These are phyloP conservation scores for Parastagonospora nodorum DNA, from an alignment of 2,329 filamentous ascomycete species.

Conservation along the genomic window DNA sequence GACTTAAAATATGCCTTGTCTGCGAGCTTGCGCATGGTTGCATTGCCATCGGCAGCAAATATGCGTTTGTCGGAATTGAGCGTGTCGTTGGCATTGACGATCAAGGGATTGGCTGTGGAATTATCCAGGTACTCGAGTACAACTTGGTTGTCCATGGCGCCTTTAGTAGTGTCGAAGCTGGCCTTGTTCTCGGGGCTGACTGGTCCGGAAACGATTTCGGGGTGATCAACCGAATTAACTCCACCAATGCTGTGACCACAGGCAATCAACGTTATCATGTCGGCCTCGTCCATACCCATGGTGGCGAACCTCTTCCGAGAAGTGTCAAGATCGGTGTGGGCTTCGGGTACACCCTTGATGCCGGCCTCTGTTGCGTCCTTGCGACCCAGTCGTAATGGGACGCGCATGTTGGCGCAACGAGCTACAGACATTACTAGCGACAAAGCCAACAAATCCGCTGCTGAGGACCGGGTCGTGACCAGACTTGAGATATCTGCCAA, in stretches of 20 bases:
- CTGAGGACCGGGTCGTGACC: conserved; percentile 22
- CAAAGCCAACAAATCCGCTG: conserved; percentile 41
- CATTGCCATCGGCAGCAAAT: conserved; percentile 36
- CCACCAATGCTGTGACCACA: conserved; percentile 45
- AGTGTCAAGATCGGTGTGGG: conserved; percentile 38
- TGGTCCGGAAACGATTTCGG: conserved; percentile 34
- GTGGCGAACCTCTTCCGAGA: conserved; percentile 34
- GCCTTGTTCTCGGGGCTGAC: conserved; percentile 26
- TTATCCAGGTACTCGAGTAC: conserved; percentile 40
- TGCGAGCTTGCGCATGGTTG: conserved; percentile 35
- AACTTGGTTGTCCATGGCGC: conserved; percentile 34
- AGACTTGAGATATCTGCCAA: conserved; percentile 34
- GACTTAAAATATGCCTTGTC: conserved; percentile 22
- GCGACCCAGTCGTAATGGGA: conserved; percentile 39
- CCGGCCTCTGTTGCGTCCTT: conserved; percentile 40
- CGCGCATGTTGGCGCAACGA: conserved; percentile 32
- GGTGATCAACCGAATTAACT: conserved; percentile 39
- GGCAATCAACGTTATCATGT: conserved; percentile 36
- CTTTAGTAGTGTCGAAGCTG: conserved; percentile 30
- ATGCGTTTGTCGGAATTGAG: conserved; percentile 41
- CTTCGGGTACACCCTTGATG: conserved; percentile 36
- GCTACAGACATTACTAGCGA: conserved; percentile 36
- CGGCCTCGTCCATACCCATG: conserved; percentile 34
- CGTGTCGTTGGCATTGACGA: conserved; percentile 32
- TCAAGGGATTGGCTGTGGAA: conserved; percentile 32